Evolutionary conservation across 164 flowering plant species (phyloP).

Genomic region (Umbellularia californica): DNA sequence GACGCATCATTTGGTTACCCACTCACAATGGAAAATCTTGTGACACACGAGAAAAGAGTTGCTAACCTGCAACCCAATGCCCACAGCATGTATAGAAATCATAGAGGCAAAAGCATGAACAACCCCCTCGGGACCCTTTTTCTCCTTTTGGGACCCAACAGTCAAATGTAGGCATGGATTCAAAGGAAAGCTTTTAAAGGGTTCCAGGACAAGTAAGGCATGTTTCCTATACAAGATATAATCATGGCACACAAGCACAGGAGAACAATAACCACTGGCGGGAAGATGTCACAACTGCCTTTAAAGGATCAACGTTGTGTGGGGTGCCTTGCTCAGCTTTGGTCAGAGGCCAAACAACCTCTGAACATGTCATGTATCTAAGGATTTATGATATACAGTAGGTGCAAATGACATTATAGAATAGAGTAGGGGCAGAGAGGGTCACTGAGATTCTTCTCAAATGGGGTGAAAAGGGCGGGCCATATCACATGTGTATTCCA

Average conservation of each 20-base stretch:
- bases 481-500: background rate
- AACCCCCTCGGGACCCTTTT: background rate
- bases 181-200: slow-evolving; percentile 19
- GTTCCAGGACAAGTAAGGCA: slow-evolving; percentile 29
- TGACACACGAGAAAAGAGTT: slow-evolving; percentile 1
- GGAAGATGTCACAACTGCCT: slow-evolving; percentile 13
- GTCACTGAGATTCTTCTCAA: slow-evolving; percentile 19
- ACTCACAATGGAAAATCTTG: slow-evolving; percentile 6
- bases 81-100: no score
- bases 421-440: background rate
- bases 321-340: slow-evolving; percentile 12
- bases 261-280: slow-evolving; percentile 20
- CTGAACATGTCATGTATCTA: slow-evolving; percentile 4
- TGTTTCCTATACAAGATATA: slow-evolving; percentile 39
- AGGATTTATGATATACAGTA: background rate
- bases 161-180: slow-evolving; percentile 24
- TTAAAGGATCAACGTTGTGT: slow-evolving; percentile 3
- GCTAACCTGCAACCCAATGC: no score
- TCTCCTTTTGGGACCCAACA: slow-evolving; percentile 11
- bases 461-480: background rate
- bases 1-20: slow-evolving; percentile 13
- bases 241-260: slow-evolving; percentile 17
- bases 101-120: background rate
- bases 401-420: background rate
- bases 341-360: slow-evolving; percentile 2